phyloP scores from a whole-genome alignment of 345 rosid species.

The Lepidium didymum region DNA sequence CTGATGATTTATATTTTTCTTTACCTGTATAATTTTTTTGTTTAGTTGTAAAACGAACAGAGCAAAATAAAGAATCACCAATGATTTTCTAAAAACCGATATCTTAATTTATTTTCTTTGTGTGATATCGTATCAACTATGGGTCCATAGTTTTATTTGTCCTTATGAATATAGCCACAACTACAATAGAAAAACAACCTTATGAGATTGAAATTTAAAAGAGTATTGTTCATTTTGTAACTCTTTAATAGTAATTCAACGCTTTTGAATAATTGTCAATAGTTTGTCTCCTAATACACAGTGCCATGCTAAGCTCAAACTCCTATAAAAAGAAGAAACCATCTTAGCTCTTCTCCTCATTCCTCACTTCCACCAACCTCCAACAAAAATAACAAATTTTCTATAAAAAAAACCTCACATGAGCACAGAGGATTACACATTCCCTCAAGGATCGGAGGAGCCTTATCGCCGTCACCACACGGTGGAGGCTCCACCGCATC shows the following conservation, averaged over 20 bases:
- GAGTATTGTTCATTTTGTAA: not conserved
- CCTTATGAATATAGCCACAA: not conserved
- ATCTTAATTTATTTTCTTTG: not conserved
- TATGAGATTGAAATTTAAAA: not conserved
- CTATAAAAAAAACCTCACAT: not conserved
- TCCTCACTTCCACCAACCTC: slow-evolving; percentile 14
- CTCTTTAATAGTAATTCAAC: not conserved
- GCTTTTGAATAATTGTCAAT: not conserved
- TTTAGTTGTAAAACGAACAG: not conserved
- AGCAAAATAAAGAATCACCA: not conserved
- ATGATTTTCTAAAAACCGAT: not conserved
- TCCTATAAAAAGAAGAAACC: slow-evolving; percentile 21
- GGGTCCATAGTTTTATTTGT: not conserved
- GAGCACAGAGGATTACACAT: slow-evolving; percentile 32
- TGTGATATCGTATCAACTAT: not conserved
- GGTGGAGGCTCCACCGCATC: slow-evolving; percentile 65
- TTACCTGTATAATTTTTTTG: too few species aligned
- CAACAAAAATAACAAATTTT: not conserved
- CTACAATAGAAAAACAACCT: not conserved
- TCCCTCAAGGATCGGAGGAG: slow-evolving; percentile 25
- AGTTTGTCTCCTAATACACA: not conserved
- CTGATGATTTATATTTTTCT: too few species aligned
- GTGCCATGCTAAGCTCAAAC: not conserved
- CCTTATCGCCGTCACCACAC: slow-evolving; percentile 35
- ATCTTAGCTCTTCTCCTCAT: slow-evolving; percentile 16